These are phyloP conservation scores for Suillus alpinus DNA, from an alignment of 768 basidiomycete genomes.

Conservation along the genomic window DNA sequence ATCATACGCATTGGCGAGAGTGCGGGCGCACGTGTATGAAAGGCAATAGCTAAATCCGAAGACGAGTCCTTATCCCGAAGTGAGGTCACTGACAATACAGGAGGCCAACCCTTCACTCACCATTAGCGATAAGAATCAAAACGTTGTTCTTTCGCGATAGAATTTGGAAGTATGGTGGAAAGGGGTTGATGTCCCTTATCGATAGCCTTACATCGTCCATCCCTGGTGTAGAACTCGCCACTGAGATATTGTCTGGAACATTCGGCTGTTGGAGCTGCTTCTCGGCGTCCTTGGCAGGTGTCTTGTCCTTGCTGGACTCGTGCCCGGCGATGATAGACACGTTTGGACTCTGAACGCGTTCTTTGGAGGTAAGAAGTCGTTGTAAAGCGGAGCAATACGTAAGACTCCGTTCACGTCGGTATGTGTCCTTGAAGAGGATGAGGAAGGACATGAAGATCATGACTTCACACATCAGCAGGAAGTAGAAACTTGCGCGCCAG, in stretches of 20 bases:
- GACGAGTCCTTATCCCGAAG: slow-evolving; percentile 46
- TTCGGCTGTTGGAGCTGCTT: slow-evolving; percentile 22
- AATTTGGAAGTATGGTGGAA: slow-evolving; percentile 58
- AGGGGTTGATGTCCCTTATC: slow-evolving; percentile 69
- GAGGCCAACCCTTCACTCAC: slow-evolving; percentile 9
- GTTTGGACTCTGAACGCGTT: slow-evolving; percentile 19
- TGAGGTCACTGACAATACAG: slow-evolving; percentile 8
- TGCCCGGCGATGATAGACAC: slow-evolving; percentile 14
- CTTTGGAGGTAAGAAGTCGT: slow-evolving; percentile 32
- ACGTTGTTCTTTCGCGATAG: slow-evolving; percentile 66
- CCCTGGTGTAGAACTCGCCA: slow-evolving; percentile 13
- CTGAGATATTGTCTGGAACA: slow-evolving; percentile 17
- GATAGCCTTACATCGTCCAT: slow-evolving; percentile 48
- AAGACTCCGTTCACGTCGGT: slow-evolving; percentile 76
- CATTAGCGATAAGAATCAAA: slow-evolving; percentile 44
- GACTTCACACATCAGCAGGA: slow-evolving; percentile 64
- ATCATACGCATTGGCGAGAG: slow-evolving; percentile 57
- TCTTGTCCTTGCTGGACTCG: slow-evolving; percentile 12
- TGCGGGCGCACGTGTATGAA: slow-evolving; percentile 71
- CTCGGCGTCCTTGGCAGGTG: slow-evolving; percentile 11
- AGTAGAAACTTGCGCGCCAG: slow-evolving; percentile 87
- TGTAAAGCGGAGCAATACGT: slow-evolving; percentile 70
- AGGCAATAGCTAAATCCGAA: slow-evolving; percentile 73
- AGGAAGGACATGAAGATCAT: slow-evolving; percentile 53
- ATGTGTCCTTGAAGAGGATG: slow-evolving; percentile 76